These are phyloP conservation scores for Hypoxylon trugodes DNA, from an alignment of 495 filamentous ascomycete species.

Conservation along the genomic window DNA sequence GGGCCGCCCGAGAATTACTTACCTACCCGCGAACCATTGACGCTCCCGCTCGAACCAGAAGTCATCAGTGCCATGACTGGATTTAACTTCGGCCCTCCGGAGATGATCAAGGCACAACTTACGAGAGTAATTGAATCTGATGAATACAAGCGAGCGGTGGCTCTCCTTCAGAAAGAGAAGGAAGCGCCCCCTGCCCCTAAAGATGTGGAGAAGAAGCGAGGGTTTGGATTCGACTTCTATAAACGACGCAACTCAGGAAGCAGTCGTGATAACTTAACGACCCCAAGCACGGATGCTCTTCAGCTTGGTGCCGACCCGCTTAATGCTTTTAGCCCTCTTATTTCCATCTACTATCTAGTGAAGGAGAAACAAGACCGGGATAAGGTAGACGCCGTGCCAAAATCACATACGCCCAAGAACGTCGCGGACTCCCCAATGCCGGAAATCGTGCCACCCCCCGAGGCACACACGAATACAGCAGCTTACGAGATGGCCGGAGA, in stretches of 20 bases:
- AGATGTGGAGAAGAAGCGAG: conserved; percentile 81
- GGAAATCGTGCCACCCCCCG: conserved; percentile 80
- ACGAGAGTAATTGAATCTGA: conserved; percentile 87
- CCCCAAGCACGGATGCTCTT: conserved; percentile 82
- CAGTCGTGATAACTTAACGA: conserved; percentile 89
- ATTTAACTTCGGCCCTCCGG: conserved; percentile 93
- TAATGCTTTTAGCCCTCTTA: conserved; percentile 90
- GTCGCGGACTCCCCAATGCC: conserved; percentile 56
- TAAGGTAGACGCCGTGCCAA: conserved; percentile 65
- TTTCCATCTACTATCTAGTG: conserved; percentile 96
- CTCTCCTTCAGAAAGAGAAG: conserved; percentile 66
- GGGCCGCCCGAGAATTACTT: conserved; percentile 89
- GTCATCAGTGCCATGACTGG: conserved; percentile 94
- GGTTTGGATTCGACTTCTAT: conserved; percentile 95
- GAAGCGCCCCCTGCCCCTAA: conserved; percentile 69
- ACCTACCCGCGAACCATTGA: conserved; percentile 81
- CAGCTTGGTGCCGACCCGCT: conserved; percentile 85
- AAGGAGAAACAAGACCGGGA: conserved; percentile 93
- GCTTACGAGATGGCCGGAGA: conserved; percentile 86
- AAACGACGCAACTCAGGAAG: conserved; percentile 88
- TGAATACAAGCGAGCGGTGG: conserved; percentile 86
- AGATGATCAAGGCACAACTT: conserved; percentile 81
- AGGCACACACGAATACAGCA: conserved; percentile 88
- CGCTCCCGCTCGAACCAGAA: conserved; percentile 81
- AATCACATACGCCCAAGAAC: conserved; percentile 67